phyloP scores from a whole-genome alignment of 2,329 filamentous ascomycete species.

The Colletotrichum eleusines region DNA sequence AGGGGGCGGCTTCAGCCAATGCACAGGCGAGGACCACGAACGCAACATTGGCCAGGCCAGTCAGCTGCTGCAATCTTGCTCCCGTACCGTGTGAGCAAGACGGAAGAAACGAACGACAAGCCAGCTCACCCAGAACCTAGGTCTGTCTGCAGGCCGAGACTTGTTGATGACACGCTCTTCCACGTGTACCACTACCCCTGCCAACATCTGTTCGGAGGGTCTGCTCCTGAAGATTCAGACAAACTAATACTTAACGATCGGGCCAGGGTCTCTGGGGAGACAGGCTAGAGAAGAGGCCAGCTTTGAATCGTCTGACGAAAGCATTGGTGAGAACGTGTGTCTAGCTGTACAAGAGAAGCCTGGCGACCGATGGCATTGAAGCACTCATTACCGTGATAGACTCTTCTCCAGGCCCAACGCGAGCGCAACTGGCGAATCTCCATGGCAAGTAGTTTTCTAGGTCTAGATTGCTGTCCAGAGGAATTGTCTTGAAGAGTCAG shows the following conservation, averaged over 20 bases:
- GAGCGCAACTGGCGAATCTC: conserved; percentile 13
- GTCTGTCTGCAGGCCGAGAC: conserved; percentile 19
- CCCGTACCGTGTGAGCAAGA: not conserved
- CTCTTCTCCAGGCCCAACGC: not conserved
- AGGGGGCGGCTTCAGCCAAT: not conserved
- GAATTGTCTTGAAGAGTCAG: not conserved
- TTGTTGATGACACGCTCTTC: conserved; percentile 20
- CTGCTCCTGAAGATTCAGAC: conserved; percentile 9
- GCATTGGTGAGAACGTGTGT: conserved; percentile 6
- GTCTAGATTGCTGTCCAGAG: not conserved
- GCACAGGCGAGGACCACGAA: no score
- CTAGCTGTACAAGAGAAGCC: not conserved
- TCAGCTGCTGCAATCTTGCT: not conserved
- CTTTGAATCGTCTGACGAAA: conserved; percentile 36
- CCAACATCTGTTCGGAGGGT: conserved; percentile 23
- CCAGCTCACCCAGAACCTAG: not conserved
- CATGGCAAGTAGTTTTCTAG: not conserved
- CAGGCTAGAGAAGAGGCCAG: conserved; percentile 9
- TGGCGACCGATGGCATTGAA: not conserved
- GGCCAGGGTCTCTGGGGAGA: conserved; percentile 6
- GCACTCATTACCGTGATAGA: not conserved
- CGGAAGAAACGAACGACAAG: not conserved
- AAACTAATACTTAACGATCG: conserved; percentile 21
- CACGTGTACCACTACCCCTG: conserved; percentile 32
- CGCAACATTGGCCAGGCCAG: not conserved